Percentiles rank a stretch among this genome's conserved stretches.
Evolutionary conservation across 1,284 basidiomycete genomes (phyloP).

Genomic region (Puccinia polysora): DNA sequence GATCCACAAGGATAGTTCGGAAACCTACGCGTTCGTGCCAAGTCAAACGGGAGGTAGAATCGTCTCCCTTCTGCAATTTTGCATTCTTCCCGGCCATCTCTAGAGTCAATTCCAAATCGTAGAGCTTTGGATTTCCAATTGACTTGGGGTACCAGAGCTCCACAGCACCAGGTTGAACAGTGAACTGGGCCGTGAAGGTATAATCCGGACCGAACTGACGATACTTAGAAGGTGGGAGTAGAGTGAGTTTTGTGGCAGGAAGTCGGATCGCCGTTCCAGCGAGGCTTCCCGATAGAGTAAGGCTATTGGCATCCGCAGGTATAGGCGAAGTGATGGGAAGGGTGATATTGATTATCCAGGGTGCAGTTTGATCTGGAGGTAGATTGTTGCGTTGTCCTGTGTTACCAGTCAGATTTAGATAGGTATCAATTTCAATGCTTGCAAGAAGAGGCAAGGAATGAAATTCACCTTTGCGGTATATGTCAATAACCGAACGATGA

Average conservation of each 20-base stretch:
- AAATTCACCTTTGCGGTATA: no score
- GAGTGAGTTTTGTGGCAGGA: not conserved
- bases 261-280: slow-evolving; percentile 32
- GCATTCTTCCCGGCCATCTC: not conserved
- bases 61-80: not conserved
- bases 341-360: slow-evolving; percentile 49
- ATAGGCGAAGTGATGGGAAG: slow-evolving; percentile 44
- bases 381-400: slow-evolving; percentile 48
- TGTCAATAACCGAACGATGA: no score
- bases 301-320: slow-evolving; percentile 13
- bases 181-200: slow-evolving; percentile 45
- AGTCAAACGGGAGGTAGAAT: slow-evolving; percentile 11
- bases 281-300: slow-evolving; percentile 33
- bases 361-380: slow-evolving; percentile 46
- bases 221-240: slow-evolving; percentile 32
- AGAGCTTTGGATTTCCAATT: slow-evolving; percentile 46
- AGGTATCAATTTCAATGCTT: not conserved
- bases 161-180: slow-evolving; percentile 44
- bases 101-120: slow-evolving; percentile 45
- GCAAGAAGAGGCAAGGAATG: no score
- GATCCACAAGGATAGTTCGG: slow-evolving; percentile 48
- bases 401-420: not conserved
- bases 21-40: slow-evolving; percentile 47
- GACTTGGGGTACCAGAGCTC: slow-evolving; percentile 49
- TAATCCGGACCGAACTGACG: slow-evolving; percentile 44